Conservation (phyloP, 2,329 filamentous ascomycete species). For the Ceratocystis diversiconidia region DNA sequence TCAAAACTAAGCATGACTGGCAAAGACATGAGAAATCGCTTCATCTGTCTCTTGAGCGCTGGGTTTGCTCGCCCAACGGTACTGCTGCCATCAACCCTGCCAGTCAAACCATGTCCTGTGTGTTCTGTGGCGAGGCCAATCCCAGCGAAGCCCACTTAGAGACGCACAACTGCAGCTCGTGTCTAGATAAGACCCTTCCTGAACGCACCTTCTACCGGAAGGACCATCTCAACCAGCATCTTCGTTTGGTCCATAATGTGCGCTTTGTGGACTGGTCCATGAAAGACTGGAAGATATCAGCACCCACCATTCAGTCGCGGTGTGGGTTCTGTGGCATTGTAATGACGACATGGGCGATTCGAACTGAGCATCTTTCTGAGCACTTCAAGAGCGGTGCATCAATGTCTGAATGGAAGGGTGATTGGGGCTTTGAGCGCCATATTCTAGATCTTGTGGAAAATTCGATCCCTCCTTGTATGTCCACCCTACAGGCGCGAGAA, state of each 20-base stretch:
- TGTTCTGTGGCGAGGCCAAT: conserved; percentile 44
- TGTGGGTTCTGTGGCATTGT: conserved; percentile 52
- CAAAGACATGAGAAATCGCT: conserved; percentile 56
- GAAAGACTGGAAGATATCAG: conserved; percentile 46
- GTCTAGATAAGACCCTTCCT: conserved; percentile 47
- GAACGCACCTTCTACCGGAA: conserved; percentile 55
- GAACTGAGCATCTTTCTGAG: conserved; percentile 50
- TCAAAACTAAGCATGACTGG: conserved; percentile 56
- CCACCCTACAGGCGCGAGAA: not conserved
- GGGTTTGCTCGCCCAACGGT: conserved; percentile 49
- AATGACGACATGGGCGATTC: conserved; percentile 46
- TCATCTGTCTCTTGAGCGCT: conserved; percentile 49
- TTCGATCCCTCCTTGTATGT: conserved; percentile 50
- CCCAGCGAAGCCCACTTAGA: conserved; percentile 44
- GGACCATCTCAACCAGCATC: conserved; percentile 52
- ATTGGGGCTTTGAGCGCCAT: conserved; percentile 51
- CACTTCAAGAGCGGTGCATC: conserved; percentile 52
- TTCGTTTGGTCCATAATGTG: conserved; percentile 46
- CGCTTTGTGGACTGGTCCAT: conserved; percentile 52
- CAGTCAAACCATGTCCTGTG: conserved; percentile 42
- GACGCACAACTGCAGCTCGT: conserved; percentile 46
- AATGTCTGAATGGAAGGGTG: conserved; percentile 57
- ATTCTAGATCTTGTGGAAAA: conserved; percentile 51
- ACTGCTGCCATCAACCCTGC: conserved; percentile 42
- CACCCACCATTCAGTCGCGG: conserved; percentile 46